Evolutionary conservation across 2,329 filamentous ascomycete species (phyloP).

Genomic region (Ustilaginoidea virens): DNA sequence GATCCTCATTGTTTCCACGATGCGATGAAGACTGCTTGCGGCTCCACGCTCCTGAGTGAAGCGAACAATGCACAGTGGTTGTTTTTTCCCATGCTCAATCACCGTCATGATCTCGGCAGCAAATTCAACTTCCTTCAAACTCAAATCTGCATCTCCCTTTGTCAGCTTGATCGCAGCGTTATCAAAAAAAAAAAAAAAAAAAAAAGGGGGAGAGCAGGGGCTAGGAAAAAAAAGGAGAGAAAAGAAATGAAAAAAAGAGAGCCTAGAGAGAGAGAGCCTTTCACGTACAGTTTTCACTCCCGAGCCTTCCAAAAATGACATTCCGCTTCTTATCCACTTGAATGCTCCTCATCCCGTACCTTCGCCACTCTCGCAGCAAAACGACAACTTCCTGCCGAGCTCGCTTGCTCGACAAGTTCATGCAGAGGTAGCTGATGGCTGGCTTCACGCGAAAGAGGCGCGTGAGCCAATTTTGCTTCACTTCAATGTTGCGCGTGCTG

Average conservation of each 20-base stretch:
- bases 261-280: background rate
- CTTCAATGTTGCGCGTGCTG: constrained; percentile 39
- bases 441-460: constrained; percentile 84
- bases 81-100: constrained; percentile 67
- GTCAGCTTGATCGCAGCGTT: constrained; percentile 8
- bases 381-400: constrained; percentile 64
- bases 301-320: constrained; percentile 65
- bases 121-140: constrained; percentile 78
- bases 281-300: constrained; percentile 61
- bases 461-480: constrained; percentile 74
- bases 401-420: constrained; percentile 50
- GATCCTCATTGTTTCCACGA: constrained; percentile 60
- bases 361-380: constrained; percentile 64
- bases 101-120: constrained; percentile 78
- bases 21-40: constrained; percentile 72
- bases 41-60: constrained; percentile 89
- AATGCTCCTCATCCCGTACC: constrained; percentile 68
- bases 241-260: background rate
- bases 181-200: background rate
- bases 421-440: constrained; percentile 57
- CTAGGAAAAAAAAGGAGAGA: no score
- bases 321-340: constrained; percentile 65
- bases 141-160: constrained; percentile 40
- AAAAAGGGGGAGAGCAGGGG: no score
- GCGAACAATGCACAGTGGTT: constrained; percentile 63